Percentiles rank a stretch among this genome's conserved stretches.
phyloP scores from a whole-genome alignment of 2,329 filamentous ascomycete genomes.

The Triangularia verruculosa region DNA sequence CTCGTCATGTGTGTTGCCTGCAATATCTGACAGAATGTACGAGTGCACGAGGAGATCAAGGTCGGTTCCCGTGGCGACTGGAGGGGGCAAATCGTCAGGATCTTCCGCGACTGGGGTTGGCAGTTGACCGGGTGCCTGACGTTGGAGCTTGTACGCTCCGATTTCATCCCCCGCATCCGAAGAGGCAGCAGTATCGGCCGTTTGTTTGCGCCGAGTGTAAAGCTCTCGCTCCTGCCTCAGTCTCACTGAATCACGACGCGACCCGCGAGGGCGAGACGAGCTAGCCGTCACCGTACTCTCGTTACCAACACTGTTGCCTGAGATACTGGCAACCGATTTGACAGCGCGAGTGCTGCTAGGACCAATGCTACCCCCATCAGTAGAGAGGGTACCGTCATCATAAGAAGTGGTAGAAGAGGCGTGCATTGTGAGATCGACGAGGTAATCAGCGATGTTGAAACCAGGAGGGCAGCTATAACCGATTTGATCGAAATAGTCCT shows the following conservation, averaged over 20 bases:
- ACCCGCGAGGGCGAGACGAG: constrained; percentile 62
- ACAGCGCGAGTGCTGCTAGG: constrained; percentile 85
- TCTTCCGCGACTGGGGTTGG: constrained; percentile 67
- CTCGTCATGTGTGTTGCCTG: constrained; percentile 69
- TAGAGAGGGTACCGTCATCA: constrained; percentile 52
- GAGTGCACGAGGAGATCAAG: constrained; percentile 76
- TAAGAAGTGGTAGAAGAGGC: constrained; percentile 63
- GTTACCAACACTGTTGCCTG: constrained; percentile 64
- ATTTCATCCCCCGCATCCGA: constrained; percentile 54
- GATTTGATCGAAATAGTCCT: constrained; percentile 86
- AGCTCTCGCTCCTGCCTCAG: constrained; percentile 85
- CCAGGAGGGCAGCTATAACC: constrained; percentile 92
- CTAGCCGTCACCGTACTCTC: constrained; percentile 61
- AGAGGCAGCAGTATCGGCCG: constrained; percentile 60
- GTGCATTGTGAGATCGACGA: constrained; percentile 98
- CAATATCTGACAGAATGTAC: constrained; percentile 76
- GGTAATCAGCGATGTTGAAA: constrained; percentile 98
- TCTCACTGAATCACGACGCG: constrained; percentile 76
- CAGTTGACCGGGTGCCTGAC: constrained; percentile 41
- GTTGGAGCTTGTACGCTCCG: constrained; percentile 51
- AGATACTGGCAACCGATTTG: constrained; percentile 85
- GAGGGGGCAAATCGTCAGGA: constrained; percentile 58
- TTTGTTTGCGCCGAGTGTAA: constrained; percentile 75
- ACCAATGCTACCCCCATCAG: constrained; percentile 65
- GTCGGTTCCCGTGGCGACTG: constrained; percentile 65